Percentiles rank a stretch among this genome's conserved stretches.
phyloP scores from a whole-genome alignment of 768 basidiomycete species.

The Mycena albidolilacea region DNA sequence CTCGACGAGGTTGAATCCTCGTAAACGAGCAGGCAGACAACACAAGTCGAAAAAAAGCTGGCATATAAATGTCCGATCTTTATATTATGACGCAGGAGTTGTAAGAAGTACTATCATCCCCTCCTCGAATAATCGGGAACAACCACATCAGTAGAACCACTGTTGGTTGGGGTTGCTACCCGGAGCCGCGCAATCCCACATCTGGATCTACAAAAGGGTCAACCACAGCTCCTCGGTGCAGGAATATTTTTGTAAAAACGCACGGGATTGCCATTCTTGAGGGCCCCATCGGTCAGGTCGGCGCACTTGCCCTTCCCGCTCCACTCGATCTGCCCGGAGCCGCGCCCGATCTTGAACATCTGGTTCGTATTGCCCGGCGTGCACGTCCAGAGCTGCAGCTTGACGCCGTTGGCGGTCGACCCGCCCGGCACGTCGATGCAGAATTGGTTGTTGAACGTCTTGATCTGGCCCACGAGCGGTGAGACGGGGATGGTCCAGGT shows the following conservation, averaged over 20 bases:
- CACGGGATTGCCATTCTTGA: background rate
- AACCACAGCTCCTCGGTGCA: background rate
- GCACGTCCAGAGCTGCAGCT: constrained; percentile 38
- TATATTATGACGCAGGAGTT: too few species aligned
- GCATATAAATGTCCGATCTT: too few species aligned
- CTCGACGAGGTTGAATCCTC: too few species aligned
- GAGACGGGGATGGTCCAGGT: constrained; percentile 18
- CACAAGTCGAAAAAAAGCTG: too few species aligned
- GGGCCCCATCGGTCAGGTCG: background rate
- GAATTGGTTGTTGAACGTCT: constrained; percentile 21
- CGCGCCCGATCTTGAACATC: background rate
- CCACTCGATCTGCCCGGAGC: background rate
- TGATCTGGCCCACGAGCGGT: constrained; percentile 7
- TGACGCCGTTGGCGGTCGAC: constrained; percentile 1
- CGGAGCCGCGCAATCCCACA: constrained; percentile 4
- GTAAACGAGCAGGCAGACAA: too few species aligned
- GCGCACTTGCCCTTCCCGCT: background rate
- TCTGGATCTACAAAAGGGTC: background rate
- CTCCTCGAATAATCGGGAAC: too few species aligned
- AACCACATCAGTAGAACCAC: background rate
- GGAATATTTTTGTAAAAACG: background rate
- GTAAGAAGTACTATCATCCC: too few species aligned
- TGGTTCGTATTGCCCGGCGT: constrained; percentile 9
- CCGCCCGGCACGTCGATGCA: constrained; percentile 3
- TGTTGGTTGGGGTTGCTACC: background rate